Evolutionary conservation across 1,284 basidiomycete species (phyloP), one percentile per base, ranked within the genome.

Genomic region (Ustilago cynodontis): DNA sequence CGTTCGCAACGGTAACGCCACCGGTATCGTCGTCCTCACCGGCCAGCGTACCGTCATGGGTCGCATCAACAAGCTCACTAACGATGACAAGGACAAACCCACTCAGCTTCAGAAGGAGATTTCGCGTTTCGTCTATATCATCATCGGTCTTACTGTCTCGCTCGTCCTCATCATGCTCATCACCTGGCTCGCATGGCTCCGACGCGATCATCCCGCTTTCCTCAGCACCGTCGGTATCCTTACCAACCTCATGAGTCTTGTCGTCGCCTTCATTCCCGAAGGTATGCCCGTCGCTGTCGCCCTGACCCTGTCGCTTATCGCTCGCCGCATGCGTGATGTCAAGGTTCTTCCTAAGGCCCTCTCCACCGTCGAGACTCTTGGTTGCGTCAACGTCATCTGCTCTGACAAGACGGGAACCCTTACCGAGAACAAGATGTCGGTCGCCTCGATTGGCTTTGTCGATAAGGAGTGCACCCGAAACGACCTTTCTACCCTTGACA

Each of bases 321-420:
- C 91, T 3, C 91, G 91, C 84, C 88, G 91, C 50, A 92, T 92
- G 91, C 90, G 91, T 1, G 88, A 89, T 24, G 90, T 91, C 82
- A 91, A 92, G 71, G 91, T 93, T 1, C 87, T 85, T 89, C 90
- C 64, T 90, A 92, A 13, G 78, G 88, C 88, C 66, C 87, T 91
- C 59, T 88, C 90, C 53, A 90, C 90, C 0, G 89, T 90, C 72
- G 91, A 93, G 84, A 93, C 91, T 1, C 88, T 93, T 28, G 90
- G 91, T 0, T 86, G 88, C 1, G 88, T 91, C 55, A 91, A 91
- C 0, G 88, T 92, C 24, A 86, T 92, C 22, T 91, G 91, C 20
- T 92, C 91, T 5, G 91, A 92, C 83, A 92, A 92, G 86, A 93
- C 91, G 1, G 92, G 91, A 10, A 93, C 92, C 10, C 86, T 93